Base-by-base conservation (phyloP, 2,329 filamentous ascomycete genomes). In the Paecilomyces formosus region DNA sequence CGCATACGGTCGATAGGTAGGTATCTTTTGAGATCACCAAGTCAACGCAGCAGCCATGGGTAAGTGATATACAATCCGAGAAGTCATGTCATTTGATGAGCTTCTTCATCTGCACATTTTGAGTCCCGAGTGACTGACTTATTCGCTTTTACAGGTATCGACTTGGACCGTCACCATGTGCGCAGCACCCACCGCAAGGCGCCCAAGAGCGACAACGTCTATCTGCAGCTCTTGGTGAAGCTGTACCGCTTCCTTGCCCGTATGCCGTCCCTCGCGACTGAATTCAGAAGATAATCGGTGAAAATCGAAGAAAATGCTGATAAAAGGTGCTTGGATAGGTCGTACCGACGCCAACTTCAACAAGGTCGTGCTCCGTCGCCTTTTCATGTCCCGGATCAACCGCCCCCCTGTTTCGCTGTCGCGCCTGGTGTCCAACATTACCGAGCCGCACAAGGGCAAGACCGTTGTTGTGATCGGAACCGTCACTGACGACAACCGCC, bases 331-430 rank as follows among this genome's bases (percentile, higher is more conserved):
- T 57, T 30, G 21, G 11, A 57, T 71, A 95, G 90, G 92, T 82
- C 92, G 94, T 77, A 99, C 94, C 77, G 94, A 97, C 79, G 86
- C 91, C 67, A 86, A 85, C 82, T 99, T 99, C 90, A 99, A 99
- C 89, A 95, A 96, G 85, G 90, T 94, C 74, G 87, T 99, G 76
- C 90, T 99, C 74, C 92, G 93, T 79, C 90, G 94, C 75, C 89
- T 99, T 63, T 96, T 96, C 78, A 96, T 94, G 90, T 96, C 92
- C 79, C 91, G 92, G 81, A 96, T 95, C 82, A 97, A 97, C 89
- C 89, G 92, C 71, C 90, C 91, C 63, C 92, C 94, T 66, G 88
- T 99, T 74, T 97, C 92, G 62, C 85, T 99, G 74, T 97, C 92
- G 69, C 90, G 93, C 79, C 91, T 97, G 74, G 88, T 83, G 66